These are phyloP conservation scores for Xenosphaeropsis pyriputrescens DNA, from an alignment of 2,329 filamentous ascomycete species.

Conservation along the genomic window DNA sequence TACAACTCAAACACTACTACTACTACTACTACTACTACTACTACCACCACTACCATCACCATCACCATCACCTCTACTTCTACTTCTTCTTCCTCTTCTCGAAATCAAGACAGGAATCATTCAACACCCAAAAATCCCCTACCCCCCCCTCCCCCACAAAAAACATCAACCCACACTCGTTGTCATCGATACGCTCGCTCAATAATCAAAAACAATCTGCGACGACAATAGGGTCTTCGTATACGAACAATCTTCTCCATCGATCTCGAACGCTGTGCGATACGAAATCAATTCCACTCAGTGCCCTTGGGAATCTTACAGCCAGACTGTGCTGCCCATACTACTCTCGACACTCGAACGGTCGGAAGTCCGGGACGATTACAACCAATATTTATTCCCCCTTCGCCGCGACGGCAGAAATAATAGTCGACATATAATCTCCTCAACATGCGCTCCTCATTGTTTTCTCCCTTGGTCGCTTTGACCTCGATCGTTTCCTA, in stretches of 20 bases:
- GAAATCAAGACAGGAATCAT: no score
- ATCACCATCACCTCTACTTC: no score
- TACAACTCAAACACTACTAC: no score
- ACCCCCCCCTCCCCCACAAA: no score
- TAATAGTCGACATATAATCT: conserved; percentile 6
- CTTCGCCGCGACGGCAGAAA: not conserved
- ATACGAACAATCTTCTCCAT: not conserved
- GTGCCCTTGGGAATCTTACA: no score
- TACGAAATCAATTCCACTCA: no score
- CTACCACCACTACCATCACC: no score
- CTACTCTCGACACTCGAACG: conserved; percentile 2
- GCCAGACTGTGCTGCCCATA: not conserved
- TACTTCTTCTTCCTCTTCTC: no score
- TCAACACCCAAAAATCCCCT: no score
- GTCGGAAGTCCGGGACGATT: conserved; percentile 10
- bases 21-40: no score
- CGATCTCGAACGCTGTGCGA: no score
- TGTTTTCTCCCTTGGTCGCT: conserved; percentile 13
- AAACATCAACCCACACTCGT: no score
- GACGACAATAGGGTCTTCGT: conserved; percentile 1
- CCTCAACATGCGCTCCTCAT: conserved; percentile 14
- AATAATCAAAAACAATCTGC: not conserved
- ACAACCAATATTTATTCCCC: not conserved
- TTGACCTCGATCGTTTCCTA: conserved; percentile 14
- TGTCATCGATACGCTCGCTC: conserved; percentile 1